Percentiles rank a stretch among this genome's conserved stretches.
These are phyloP conservation scores for Verticillium klebahnii DNA, from an alignment of 2,329 filamentous ascomycete genomes.

Conservation along the genomic window DNA sequence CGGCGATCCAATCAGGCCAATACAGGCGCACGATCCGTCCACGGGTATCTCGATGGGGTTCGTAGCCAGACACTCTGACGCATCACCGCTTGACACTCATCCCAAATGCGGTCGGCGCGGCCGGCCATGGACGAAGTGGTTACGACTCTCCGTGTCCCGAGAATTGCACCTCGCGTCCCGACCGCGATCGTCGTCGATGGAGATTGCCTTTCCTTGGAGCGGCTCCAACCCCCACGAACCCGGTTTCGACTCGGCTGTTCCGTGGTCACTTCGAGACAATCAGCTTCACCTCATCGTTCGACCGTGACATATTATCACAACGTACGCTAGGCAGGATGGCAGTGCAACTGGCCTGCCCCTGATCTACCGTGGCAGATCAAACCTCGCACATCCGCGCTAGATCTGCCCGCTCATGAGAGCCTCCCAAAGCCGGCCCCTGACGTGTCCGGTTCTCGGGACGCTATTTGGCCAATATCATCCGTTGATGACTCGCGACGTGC, in stretches of 20 bases:
- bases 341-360: background rate
- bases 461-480: too few relatives aligned
- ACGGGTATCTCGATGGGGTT: background rate
- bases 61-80: too few relatives aligned
- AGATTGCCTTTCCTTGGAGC: background rate
- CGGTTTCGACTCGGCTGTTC: background rate
- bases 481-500: background rate
- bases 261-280: background rate
- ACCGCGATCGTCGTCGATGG: background rate
- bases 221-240: background rate
- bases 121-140: background rate
- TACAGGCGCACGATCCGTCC: background rate
- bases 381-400: background rate
- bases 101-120: background rate
- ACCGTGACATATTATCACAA: background rate
- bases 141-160: background rate
- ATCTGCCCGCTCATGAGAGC: background rate
- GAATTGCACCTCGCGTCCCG: background rate
- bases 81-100: background rate
- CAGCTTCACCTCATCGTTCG: background rate
- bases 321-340: background rate
- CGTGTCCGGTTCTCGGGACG: too few relatives aligned
- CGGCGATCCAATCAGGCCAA: background rate
- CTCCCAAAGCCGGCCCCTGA: too few relatives aligned
- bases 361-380: background rate